A percentile compares a stretch with the other conserved stretches of the same genome.
phyloP scores from a whole-genome alignment of 1,139 yeast genomes.

The Taphrina sp. region DNA sequence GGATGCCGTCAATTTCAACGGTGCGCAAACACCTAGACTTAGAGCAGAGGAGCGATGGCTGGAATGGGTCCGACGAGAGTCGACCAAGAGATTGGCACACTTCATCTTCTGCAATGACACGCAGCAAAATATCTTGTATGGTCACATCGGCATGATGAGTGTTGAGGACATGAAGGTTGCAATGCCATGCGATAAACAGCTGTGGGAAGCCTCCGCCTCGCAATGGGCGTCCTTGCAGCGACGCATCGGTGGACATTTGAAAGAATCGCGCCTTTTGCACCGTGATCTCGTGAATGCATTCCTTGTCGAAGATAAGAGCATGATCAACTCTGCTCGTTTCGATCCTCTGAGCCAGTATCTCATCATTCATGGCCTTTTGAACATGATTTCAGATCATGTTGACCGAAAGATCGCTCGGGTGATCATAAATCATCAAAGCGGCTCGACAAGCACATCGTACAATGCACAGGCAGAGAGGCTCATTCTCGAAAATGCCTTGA shows the following conservation, averaged over 20 bases:
- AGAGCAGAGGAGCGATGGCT: slow-evolving; percentile 5
- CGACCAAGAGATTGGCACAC: slow-evolving; percentile 3
- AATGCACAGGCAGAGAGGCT: neutral
- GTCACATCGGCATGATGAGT: neutral
- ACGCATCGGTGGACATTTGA: neutral
- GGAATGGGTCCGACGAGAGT: slow-evolving; percentile 6
- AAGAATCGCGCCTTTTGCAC: neutral
- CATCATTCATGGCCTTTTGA: slow-evolving; percentile 2
- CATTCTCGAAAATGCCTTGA: neutral
- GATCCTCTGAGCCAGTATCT: neutral
- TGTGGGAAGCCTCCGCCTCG: slow-evolving; percentile 5
- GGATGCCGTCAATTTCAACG: neutral
- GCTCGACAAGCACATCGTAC: neutral
- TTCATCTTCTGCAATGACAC: slow-evolving; percentile 5
- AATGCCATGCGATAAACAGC: neutral
- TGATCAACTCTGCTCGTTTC: neutral
- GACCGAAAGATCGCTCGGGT: slow-evolving; percentile 5
- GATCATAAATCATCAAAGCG: neutral
- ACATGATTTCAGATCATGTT: slow-evolving; percentile 2
- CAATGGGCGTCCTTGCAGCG: slow-evolving; percentile 1
- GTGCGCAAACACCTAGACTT: neutral
- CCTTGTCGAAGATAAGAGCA: neutral
- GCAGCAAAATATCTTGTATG: slow-evolving; percentile 3
- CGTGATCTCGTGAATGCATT: slow-evolving; percentile 5
- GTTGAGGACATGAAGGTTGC: slow-evolving; percentile 18